Base-by-base conservation (phyloP, 2,329 filamentous ascomycete species). In the Biscogniauxia sp. region DNA sequence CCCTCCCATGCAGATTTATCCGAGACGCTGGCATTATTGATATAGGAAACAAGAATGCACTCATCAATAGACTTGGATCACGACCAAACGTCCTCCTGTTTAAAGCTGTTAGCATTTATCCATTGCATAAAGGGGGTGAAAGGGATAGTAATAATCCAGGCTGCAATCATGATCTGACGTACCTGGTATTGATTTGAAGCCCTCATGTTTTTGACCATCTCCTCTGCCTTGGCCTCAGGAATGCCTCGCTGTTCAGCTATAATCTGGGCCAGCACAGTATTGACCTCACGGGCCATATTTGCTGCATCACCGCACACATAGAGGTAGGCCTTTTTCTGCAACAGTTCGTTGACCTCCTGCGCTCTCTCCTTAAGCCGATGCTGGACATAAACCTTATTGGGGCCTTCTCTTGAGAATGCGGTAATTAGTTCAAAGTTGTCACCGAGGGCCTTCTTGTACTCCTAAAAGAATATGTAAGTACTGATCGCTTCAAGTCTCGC, bases 251-350 rank as follows among this genome's bases (percentile, higher is more conserved):
- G 85, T 74, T 93, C 87, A 25, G 93, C 83, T 69, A 99, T 88
- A 72, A 98, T 96, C 74, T 96, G 88, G 25, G 84, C 89, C 51
- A 99, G 82, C n/a, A 92, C 87, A 23, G 88, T 82, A 75, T 96
- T 97, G 72, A 97, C 93, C 75, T 96, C 93, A 60, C 93, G 88
- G 53, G 93, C 93, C 93, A 97, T 97, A 80, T 97, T 93, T 59
- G 95, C 91, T 0, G 96, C 96, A 74, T 99, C 95, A 79, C 95
- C 95, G 72, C 96, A 99, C 61, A 99, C 94, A 76, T 99, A 99
- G 76, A 99, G 93, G 78, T 95, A 97, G 5, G 92, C 95, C 75
- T 93, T 91, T 76, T 93, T 83, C 68, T 90, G 83, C 9, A 99
- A 83, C 0, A 99, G 86, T 66, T 94, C 88, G 78, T 96, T 94